Evolutionary conservation across 192 early-diverging fungal species (phyloP).

Genomic region (Coemansia aciculifera): DNA sequence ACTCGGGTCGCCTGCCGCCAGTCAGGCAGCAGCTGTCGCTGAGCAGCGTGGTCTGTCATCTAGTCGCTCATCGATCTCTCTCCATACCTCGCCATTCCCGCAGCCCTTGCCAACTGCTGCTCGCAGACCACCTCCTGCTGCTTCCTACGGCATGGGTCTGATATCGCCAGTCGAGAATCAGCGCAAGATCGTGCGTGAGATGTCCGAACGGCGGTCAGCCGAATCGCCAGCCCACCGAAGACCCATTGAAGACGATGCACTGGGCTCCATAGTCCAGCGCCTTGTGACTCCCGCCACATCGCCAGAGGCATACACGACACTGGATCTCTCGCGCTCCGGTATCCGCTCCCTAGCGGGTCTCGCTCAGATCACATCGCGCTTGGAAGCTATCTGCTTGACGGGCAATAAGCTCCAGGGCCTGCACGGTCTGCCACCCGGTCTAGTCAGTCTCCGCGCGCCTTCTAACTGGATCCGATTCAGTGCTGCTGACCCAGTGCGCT

Average conservation of each 20-base stretch:
- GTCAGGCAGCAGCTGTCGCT: not conserved
- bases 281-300: conserved; percentile 44
- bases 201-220: conserved; percentile 36
- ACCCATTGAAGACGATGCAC: conserved; percentile 44
- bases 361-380: conserved; percentile 35
- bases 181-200: conserved; percentile 36
- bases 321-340: conserved; percentile 44
- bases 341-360: conserved; percentile 48
- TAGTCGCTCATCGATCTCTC: conserved; percentile 40
- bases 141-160: conserved; percentile 33
- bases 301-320: conserved; percentile 41
- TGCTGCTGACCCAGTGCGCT: conserved; percentile 17
- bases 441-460: conserved; percentile 41
- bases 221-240: conserved; percentile 13
- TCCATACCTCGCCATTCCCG: conserved; percentile 39
- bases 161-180: conserved; percentile 47
- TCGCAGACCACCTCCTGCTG: not conserved
- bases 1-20: conserved; percentile 11
- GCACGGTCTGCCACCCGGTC: conserved; percentile 36
- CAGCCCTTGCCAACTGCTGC: conserved; percentile 29
- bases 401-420: conserved; percentile 48
- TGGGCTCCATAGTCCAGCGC: conserved; percentile 50
- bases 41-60: conserved; percentile 28
- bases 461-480: conserved; percentile 54
- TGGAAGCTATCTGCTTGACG: conserved; percentile 44